Percentiles rank a stretch among this genome's conserved stretches.
Evolutionary conservation across 495 filamentous ascomycete species (phyloP).

Genomic region (Xylaria scruposa): DNA sequence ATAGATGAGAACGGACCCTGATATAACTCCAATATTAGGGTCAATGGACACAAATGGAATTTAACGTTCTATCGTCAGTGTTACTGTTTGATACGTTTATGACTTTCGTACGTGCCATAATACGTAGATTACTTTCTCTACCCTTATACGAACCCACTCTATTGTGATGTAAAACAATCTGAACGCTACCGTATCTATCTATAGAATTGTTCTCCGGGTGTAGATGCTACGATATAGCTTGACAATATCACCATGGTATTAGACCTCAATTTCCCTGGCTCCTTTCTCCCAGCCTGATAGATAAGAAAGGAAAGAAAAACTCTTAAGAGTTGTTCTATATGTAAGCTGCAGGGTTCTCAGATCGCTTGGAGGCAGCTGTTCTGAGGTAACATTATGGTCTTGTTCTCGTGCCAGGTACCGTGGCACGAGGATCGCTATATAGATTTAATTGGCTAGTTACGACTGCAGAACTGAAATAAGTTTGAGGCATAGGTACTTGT

Average conservation of each 20-base stretch:
- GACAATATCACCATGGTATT: too few relatives aligned
- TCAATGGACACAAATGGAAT: constrained; percentile 14
- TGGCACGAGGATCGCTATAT: neutral
- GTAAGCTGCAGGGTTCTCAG: neutral
- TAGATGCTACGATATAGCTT: neutral
- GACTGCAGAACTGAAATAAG: neutral
- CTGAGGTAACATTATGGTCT: neutral
- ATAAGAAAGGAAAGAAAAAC: neutral
- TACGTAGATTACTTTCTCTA: neutral
- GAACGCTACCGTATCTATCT: neutral
- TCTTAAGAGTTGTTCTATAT: neutral
- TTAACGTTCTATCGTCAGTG: neutral
- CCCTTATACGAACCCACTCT: neutral
- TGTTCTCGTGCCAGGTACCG: neutral
- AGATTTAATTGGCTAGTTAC: neutral
- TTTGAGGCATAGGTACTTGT: too few relatives aligned
- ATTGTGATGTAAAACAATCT: neutral
- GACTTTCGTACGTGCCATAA: neutral
- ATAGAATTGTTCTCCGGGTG: neutral
- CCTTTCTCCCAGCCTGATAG: neutral
- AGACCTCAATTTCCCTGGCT: neutral
- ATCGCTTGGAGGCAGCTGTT: neutral
- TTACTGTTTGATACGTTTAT: neutral
- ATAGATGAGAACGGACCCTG: constrained; percentile 22
- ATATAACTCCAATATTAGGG: constrained; percentile 19